These are phyloP conservation scores for Leccinum rimulosum DNA, from an alignment of 768 basidiomycete genomes.

Conservation along the genomic window DNA sequence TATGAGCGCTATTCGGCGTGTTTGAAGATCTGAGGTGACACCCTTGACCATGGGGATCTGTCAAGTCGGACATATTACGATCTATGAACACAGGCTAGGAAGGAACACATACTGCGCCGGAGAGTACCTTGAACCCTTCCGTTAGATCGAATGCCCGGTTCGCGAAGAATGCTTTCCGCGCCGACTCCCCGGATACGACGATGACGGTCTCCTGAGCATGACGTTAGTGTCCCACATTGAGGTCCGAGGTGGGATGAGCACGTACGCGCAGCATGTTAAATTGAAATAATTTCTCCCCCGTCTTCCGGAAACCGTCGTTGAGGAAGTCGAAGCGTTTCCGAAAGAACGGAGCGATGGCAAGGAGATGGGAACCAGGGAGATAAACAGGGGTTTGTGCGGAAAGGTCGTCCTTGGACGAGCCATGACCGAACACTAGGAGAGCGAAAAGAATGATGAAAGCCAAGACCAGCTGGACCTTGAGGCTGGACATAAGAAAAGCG, in stretches of 20 bases:
- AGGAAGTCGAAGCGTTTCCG: conserved; percentile 68
- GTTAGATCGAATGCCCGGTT: conserved; percentile 71
- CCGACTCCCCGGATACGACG: conserved; percentile 72
- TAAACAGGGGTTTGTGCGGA: conserved; percentile 42
- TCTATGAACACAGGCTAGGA: conserved; percentile 13
- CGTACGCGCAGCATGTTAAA: conserved; percentile 67
- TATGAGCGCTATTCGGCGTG: conserved; percentile 58
- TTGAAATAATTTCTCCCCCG: conserved; percentile 64
- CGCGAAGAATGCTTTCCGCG: conserved; percentile 65
- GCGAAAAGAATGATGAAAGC: conserved; percentile 35
- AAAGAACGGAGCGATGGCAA: conserved; percentile 67
- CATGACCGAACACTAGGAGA: conserved; percentile 37
- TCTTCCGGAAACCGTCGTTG: conserved; percentile 66
- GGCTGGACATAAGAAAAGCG: conserved; percentile 34
- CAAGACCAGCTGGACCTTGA: conserved; percentile 34
- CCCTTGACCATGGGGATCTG: conserved; percentile 77
- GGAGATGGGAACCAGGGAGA: conserved; percentile 57
- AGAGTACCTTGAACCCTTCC: conserved; percentile 77
- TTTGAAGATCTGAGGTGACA: conserved; percentile 68
- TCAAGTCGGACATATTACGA: conserved; percentile 11
- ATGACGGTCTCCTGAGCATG: conserved; percentile 64
- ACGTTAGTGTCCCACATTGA: conserved; percentile 17
- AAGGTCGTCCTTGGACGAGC: conserved; percentile 46
- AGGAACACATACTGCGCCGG: conserved; percentile 60
- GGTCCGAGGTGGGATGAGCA: conserved; percentile 16